Base-by-base conservation (phyloP, 129 eudicot genomes). In the Deinandra increscens region DNA sequence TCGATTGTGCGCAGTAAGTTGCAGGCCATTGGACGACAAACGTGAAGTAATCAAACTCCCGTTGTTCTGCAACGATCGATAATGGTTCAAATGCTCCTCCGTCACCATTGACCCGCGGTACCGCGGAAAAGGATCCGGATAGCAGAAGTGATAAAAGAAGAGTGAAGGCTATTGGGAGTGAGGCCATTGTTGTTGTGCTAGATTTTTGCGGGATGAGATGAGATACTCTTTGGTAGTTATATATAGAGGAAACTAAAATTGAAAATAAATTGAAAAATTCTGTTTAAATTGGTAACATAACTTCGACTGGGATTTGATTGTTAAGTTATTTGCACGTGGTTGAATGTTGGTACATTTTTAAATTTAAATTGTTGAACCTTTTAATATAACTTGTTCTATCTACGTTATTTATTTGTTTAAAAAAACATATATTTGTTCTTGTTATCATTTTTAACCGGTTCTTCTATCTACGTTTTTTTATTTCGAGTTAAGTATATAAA, bases 11-110 rank as follows among this genome's bases (percentile, higher is more conserved):
- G 34, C 97, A 91, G 62, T 42, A 46, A 34, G 97, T 91, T 10
- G 88, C 83, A 8, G 96, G 94, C 97, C 97, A 91, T 60, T 80
- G 96, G 19, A 91, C 83, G 60, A 94, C 82, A 17, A 91, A 80
- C 70, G 73, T 80, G 46, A 88, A 91, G 85, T 88, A 91, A 77
- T 91, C 97, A 75, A 91, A 91, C 73, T 84, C 96, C 66, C 96
- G 68, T 78, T 86, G 89, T 41, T 77, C 64, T 48, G 79, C 77
- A 38, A 37, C 83, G 12, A 59, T 60, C 6, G 79, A 33, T 18
- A 70, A 41, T 46, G 56, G 68, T 72, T 68, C 79, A 8, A 58
- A 55, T 50, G 58, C 66, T 38, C 70, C 79, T 23, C 65, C 76
- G 60, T 48, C 44, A 34, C 78, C 84, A 74, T 71, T 71, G 70